Base-by-base conservation (phyloP, 306 rosid genomes). In the Glycine tomentella region DNA sequence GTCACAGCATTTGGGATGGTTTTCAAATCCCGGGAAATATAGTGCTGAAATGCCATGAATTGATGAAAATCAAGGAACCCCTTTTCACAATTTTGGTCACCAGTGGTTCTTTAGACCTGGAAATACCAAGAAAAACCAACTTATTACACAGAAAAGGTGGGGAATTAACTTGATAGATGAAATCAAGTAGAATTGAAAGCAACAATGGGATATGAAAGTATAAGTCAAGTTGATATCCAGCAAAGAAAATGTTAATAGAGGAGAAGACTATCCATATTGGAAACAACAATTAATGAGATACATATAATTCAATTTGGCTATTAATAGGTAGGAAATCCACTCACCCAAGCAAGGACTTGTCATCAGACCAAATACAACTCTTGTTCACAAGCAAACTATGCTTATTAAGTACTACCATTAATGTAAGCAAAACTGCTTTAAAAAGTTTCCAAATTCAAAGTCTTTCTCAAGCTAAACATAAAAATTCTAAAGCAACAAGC, bases 21-120 rank as follows among this genome's bases (percentile, higher is more conserved):
- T 83, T 81, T 94, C 90, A 90, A 84, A 80, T 87, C 93, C 53
- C 74, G 86, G 7, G 89, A 59, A 58, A 62, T 77, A 87, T 79
- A 92, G 52, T 84, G 86, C 73, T 87, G 90, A 78, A 81, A 78
- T 70, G 93, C 93, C 98, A 42, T 42, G 6, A 38, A 38, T 38
- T 38, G 44, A 94, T 92, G 76, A 81, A 45, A 68, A 61, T 81
- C 42, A 65, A 70, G 81, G 65, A 70, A 75, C 69, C 61, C 20
- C 62, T 69, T 68, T 71, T 58, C 82, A 16, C 62, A 69, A 80
- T 31, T 82, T 66, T 36, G 58, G 25, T 67, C 71, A 71, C 81
- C n/a, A 36, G 44, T 12, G 73, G 46, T 44, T 57, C 81, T 78
- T 75, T 13, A 55, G 55, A 73, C 76, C 89, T 89, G 87, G 42